phyloP scores from a whole-genome alignment of 1,284 basidiomycete species.

The Paramarasmius palmivorus region DNA sequence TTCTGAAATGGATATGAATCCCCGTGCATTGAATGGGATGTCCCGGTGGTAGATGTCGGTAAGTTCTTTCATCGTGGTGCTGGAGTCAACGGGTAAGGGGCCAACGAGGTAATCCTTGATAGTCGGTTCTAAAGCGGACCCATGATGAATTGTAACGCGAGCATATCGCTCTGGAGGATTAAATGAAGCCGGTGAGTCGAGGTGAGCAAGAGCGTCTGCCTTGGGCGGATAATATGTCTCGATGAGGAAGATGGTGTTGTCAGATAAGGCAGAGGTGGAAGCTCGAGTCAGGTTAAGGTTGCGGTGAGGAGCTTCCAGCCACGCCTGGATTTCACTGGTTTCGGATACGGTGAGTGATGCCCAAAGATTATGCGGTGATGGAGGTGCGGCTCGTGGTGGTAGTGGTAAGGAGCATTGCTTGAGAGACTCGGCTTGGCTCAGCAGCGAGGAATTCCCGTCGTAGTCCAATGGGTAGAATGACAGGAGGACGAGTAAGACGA shows the following conservation, averaged over 20 bases:
- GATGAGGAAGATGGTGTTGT: constrained; percentile 52
- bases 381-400: constrained; percentile 36
- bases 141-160: constrained; percentile 55
- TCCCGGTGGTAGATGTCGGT: constrained; percentile 52
- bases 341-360: constrained; percentile 45
- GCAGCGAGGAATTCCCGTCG: too few relatives aligned
- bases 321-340: constrained; percentile 41
- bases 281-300: constrained; percentile 49
- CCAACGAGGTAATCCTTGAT: constrained; percentile 58
- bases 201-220: constrained; percentile 46
- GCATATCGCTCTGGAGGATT: constrained; percentile 37
- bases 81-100: constrained; percentile 45
- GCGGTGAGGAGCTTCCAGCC: constrained; percentile 44
- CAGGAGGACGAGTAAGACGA: too few relatives aligned
- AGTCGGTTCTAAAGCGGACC: constrained; percentile 38
- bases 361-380: constrained; percentile 48
- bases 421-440: too few relatives aligned
- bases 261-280: constrained; percentile 31
- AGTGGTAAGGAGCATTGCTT: constrained; percentile 18
- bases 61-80: constrained; percentile 38
- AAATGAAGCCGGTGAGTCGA: constrained; percentile 32
- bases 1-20: constrained; percentile 36
- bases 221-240: constrained; percentile 53
- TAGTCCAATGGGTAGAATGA: too few relatives aligned
- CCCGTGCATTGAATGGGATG: constrained; percentile 53